phyloP scores from a whole-genome alignment of 768 basidiomycete species.

The Daedalea quercina region DNA sequence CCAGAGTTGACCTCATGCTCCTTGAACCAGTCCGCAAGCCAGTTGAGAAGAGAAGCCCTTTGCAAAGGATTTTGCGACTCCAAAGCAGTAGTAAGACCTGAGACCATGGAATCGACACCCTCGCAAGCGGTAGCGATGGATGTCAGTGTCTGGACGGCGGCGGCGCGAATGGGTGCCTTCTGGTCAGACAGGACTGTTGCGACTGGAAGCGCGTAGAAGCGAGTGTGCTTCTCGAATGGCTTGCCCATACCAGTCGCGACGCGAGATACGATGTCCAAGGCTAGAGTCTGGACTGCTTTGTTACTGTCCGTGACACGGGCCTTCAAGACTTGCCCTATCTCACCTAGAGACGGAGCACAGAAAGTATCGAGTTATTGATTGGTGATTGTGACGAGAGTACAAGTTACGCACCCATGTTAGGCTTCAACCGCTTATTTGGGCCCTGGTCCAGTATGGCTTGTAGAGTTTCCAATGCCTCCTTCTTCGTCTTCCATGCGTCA shows the following conservation, averaged over 20 bases:
- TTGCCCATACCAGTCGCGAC: conserved; percentile 94
- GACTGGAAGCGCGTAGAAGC: conserved; percentile 69
- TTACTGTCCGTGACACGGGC: conserved; percentile 87
- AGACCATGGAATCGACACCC: conserved; percentile 74
- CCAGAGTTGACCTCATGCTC: conserved; percentile 45
- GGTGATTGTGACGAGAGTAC: not conserved
- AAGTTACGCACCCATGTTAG: conserved; percentile 65
- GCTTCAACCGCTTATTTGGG: conserved; percentile 86
- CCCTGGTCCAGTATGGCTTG: conserved; percentile 85
- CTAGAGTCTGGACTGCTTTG: conserved; percentile 85
- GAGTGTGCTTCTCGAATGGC: conserved; percentile 85
- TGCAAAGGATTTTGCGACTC: conserved; percentile 87
- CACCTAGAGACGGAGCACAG: conserved; percentile 44
- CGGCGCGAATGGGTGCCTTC: conserved; percentile 77
- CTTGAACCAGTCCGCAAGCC: conserved; percentile 78
- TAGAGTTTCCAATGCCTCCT: conserved; percentile 85
- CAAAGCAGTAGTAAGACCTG: conserved; percentile 70
- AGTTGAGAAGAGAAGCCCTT: conserved; percentile 69
- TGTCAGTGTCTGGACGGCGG: conserved; percentile 71
- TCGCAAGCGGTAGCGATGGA: conserved; percentile 83
- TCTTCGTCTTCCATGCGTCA: conserved; percentile 95
- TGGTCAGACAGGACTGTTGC: conserved; percentile 87
- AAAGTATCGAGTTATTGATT: conserved; percentile 6
- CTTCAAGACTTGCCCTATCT: conserved; percentile 86
- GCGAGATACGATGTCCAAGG: conserved; percentile 84